phyloP scores from a whole-genome alignment of 768 basidiomycete species.

The Lepiota subincarnata region DNA sequence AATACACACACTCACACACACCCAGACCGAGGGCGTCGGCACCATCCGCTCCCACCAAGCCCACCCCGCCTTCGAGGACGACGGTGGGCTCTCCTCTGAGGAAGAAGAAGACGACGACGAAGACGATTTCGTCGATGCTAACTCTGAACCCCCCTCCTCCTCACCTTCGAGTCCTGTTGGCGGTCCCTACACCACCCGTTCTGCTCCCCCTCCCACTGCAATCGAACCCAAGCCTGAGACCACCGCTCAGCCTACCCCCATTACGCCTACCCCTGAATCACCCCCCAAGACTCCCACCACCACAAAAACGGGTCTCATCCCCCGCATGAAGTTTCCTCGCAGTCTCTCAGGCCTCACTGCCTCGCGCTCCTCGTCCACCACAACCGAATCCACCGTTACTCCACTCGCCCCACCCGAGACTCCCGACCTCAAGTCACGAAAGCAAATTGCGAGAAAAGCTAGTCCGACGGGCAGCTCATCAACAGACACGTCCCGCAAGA shows the following conservation, averaged over 20 bases:
- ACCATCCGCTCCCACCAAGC: constrained; percentile 64
- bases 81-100: constrained; percentile 63
- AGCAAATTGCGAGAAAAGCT: neutral
- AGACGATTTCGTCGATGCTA: constrained; percentile 26
- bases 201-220: constrained; percentile 9
- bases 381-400: neutral
- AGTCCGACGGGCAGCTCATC: constrained; percentile 7
- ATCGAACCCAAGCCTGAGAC: constrained; percentile 6
- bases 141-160: constrained; percentile 21
- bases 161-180: constrained; percentile 17
- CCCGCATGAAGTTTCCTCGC: constrained; percentile 21
- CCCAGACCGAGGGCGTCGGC: constrained; percentile 81
- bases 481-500: constrained; percentile 17
- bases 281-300: constrained; percentile 22
- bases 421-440: constrained; percentile 4
- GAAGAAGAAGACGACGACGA: constrained; percentile 30
- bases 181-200: constrained; percentile 18
- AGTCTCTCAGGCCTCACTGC: constrained; percentile 13
- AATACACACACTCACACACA: constrained; percentile 1
- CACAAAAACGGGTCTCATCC: constrained; percentile 17
- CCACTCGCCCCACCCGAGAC: neutral
- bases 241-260: constrained; percentile 7
- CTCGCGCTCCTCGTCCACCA: constrained; percentile 7
- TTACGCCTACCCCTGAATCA: constrained; percentile 17
- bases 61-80: constrained; percentile 64